These are phyloP conservation scores for Capsicum baccatum DNA, from an alignment of 257 asterid species.

Conservation along the genomic window DNA sequence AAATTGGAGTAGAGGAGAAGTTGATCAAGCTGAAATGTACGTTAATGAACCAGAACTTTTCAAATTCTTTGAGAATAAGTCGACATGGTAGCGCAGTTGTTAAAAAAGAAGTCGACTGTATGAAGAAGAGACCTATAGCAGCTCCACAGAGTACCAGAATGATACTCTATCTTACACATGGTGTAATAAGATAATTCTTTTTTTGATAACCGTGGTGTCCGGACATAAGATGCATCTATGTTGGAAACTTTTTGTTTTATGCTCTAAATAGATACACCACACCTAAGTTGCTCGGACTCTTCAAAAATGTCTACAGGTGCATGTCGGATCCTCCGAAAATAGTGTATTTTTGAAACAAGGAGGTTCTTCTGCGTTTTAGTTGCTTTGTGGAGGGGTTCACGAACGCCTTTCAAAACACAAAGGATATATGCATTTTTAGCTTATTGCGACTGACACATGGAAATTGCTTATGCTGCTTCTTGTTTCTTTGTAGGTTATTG, in stretches of 20 bases:
- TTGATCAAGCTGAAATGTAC: neutral
- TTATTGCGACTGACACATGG: neutral
- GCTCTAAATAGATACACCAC: too few species aligned
- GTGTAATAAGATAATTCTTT: neutral
- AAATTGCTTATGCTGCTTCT: neutral
- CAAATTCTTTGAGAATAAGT: neutral
- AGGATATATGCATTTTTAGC: neutral
- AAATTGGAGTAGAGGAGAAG: neutral
- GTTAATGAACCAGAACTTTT: neutral
- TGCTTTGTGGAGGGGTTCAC: neutral
- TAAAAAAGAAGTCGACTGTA: neutral
- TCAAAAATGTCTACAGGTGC: too few species aligned
- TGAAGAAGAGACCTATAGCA: neutral
- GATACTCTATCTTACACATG: neutral
- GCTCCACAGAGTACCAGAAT: neutral
- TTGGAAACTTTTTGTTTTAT: neutral
- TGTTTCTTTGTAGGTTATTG: slow-evolving; percentile 63
- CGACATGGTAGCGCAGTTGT: neutral
- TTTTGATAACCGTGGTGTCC: too few species aligned
- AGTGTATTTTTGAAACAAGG: too few species aligned
- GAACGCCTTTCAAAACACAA: neutral
- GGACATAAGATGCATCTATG: neutral
- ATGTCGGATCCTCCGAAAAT: too few species aligned
- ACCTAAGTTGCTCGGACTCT: too few species aligned
- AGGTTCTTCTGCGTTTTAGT: neutral